Conservation (phyloP, 2,329 filamentous ascomycete species). For the Calonectria hawksworthii region DNA sequence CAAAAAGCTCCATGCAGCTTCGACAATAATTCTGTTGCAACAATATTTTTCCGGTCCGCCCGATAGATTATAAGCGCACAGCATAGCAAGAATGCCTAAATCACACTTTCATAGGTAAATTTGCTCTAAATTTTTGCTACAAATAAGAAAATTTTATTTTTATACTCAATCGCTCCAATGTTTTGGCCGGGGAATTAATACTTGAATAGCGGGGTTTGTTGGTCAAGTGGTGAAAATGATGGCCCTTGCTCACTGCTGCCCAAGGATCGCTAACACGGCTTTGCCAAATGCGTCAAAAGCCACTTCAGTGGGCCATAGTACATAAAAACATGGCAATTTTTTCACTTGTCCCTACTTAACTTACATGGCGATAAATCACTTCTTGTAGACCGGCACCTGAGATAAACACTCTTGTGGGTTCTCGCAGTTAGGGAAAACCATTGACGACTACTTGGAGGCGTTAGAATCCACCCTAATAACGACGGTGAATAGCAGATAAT, state of each 20-base stretch:
- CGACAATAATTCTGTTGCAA: constrained; percentile 26
- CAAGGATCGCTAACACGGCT: not conserved
- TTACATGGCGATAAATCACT: not conserved
- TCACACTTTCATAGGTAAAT: not conserved
- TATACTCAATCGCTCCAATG: not conserved
- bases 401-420: not conserved
- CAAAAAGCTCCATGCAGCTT: constrained; percentile 27
- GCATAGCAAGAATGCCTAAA: not conserved
- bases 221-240: not conserved
- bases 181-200: not conserved
- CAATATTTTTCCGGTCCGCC: constrained; percentile 28
- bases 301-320: not conserved
- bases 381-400: not conserved
- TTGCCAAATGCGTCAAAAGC: not conserved
- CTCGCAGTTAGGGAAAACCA: not conserved
- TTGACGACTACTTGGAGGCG: not conserved
- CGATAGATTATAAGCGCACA: not conserved
- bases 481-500: not conserved
- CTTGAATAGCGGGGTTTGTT: not conserved
- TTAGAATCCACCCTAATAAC: not conserved
- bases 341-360: not conserved
- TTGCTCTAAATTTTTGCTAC: not conserved
- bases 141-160: not conserved
- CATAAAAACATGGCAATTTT: not conserved
- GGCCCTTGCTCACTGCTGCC: not conserved